Evolutionary conservation across 2,329 filamentous ascomycete species (phyloP).

Genomic region (Colletotrichum theobromicola): DNA sequence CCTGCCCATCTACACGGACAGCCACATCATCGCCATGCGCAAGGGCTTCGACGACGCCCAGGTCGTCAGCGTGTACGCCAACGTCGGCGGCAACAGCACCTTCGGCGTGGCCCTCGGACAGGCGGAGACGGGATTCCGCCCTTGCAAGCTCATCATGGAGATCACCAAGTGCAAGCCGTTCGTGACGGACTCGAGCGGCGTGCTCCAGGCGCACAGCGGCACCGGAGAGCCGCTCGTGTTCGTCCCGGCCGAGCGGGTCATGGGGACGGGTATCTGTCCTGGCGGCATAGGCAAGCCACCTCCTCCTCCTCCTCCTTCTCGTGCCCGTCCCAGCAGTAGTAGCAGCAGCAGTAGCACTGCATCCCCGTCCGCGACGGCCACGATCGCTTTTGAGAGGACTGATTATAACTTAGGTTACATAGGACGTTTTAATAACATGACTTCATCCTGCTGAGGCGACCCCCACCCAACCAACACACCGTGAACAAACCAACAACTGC

Average conservation of each 20-base stretch:
- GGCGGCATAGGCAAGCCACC: conserved; percentile 17
- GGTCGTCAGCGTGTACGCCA: conserved; percentile 19
- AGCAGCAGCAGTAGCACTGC: neutral
- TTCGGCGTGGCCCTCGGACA: neutral
- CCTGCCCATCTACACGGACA: neutral
- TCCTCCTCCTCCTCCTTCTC: conserved; percentile 6
- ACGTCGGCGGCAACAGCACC: conserved; percentile 8
- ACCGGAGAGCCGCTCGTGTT: conserved; percentile 17
- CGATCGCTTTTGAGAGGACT: conserved; percentile 12
- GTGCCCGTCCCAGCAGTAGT: neutral
- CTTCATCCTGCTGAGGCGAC: conserved; percentile 10
- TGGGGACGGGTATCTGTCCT: conserved; percentile 15
- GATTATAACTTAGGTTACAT: conserved; percentile 17
- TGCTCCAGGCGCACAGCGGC: conserved; percentile 6
- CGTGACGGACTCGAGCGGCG: conserved; percentile 13
- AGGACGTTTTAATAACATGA: conserved; percentile 20
- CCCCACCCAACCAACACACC: neutral
- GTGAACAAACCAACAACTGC: neutral
- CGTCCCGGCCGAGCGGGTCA: conserved; percentile 17
- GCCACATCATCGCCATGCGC: conserved; percentile 15
- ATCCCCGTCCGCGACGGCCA: neutral
- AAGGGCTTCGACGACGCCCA: conserved; percentile 13
- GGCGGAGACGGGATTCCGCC: conserved; percentile 13
- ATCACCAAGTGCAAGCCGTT: conserved; percentile 10
- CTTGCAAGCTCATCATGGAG: conserved; percentile 15